These are phyloP conservation scores for Populus alba DNA, from an alignment of 345 rosid genomes.

Conservation along the genomic window DNA sequence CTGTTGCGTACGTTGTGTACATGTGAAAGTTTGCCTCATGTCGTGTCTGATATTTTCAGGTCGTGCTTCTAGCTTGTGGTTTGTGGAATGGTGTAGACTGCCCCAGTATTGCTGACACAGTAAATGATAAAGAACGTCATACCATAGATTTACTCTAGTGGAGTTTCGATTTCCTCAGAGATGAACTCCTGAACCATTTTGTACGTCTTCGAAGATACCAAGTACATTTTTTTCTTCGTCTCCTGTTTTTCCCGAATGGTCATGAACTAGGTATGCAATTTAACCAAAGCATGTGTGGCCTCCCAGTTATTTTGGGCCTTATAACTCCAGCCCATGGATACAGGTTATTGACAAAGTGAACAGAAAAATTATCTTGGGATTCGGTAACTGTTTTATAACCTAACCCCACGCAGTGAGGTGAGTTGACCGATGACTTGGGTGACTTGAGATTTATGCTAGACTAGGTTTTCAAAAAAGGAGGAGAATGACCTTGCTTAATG, in stretches of 20 bases:
- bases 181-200: neutral
- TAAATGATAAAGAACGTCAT: neutral
- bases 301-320: neutral
- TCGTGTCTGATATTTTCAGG: neutral
- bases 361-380: too few species aligned
- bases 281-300: neutral
- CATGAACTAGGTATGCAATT: neutral
- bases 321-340: neutral
- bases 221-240: neutral
- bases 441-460: too few species aligned
- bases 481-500: too few species aligned
- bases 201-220: neutral
- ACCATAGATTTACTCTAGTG: neutral
- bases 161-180: neutral
- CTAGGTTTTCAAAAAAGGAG: too few species aligned
- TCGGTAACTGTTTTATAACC: too few species aligned
- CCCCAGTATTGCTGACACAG: neutral
- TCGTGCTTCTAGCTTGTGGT: neutral
- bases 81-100: neutral
- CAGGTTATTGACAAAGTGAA: neutral
- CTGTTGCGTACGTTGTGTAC: neutral
- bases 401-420: rapidly evolving
- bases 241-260: neutral
- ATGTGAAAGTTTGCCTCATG: neutral
- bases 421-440: too few species aligned